Percentiles rank a stretch among this genome's conserved stretches.
phyloP scores from a whole-genome alignment of 2,329 filamentous ascomycete genomes.

The Samsoniella hepiali region DNA sequence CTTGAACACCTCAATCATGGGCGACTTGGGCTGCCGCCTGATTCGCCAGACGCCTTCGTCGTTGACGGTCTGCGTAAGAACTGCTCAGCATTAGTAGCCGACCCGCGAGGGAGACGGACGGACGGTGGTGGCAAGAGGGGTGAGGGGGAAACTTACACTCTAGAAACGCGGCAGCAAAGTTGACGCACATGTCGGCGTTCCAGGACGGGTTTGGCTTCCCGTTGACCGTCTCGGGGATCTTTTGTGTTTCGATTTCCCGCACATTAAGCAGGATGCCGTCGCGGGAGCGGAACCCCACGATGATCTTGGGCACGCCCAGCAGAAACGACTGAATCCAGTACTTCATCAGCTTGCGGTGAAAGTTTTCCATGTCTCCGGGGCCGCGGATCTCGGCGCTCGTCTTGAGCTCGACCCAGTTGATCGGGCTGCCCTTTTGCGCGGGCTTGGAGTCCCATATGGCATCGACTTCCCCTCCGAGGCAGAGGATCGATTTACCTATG shows the following conservation, averaged over 20 bases:
- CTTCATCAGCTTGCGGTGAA: conserved; percentile 87
- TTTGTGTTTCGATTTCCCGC: conserved; percentile 75
- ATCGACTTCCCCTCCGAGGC: conserved; percentile 93
- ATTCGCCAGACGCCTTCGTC: conserved; percentile 82
- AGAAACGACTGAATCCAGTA: conserved; percentile 98
- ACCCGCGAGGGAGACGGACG: not conserved
- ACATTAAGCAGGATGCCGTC: conserved; percentile 68
- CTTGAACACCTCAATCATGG: conserved; percentile 69
- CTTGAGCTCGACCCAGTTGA: conserved; percentile 94
- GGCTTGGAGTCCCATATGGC: conserved; percentile 86
- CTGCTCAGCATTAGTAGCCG: conserved; percentile 38
- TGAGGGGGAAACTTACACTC: conserved; percentile 56
- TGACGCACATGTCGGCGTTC: conserved; percentile 93
- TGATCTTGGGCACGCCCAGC: conserved; percentile 85
- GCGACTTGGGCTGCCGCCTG: conserved; percentile 58
- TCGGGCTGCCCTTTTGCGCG: conserved; percentile 57
- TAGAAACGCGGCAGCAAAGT: conserved; percentile 76
- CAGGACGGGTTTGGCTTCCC: conserved; percentile 64
- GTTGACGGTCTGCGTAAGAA: conserved; percentile 59
- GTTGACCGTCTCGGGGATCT: conserved; percentile 73
- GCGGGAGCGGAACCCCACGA: conserved; percentile 79
- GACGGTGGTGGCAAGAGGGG: too few relatives aligned
- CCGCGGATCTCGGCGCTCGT: conserved; percentile 72
- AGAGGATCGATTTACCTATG: conserved; percentile 69
- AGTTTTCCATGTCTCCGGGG: conserved; percentile 67